phyloP scores from a whole-genome alignment of 805 yeast species.

The Candida khao-thaluensis region DNA sequence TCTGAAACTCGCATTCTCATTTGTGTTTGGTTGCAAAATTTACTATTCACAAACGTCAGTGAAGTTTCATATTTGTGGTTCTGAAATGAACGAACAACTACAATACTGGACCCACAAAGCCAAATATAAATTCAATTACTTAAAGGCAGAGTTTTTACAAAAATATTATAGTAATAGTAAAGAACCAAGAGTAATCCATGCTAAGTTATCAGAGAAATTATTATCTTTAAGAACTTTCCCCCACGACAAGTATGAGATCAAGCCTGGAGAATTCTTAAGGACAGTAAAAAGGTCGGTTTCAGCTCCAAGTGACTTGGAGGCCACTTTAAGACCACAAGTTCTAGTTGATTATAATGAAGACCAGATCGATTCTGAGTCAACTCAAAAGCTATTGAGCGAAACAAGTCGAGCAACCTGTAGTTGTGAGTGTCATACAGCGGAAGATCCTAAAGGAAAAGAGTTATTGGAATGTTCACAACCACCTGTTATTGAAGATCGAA shows the following conservation, averaged over 20 bases:
- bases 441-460: neutral
- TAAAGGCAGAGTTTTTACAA: slow-evolving; percentile 34
- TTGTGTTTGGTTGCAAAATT: slow-evolving; percentile 8
- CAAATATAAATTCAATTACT: slow-evolving; percentile 33
- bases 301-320: slow-evolving; percentile 6
- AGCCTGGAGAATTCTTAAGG: slow-evolving; percentile 33
- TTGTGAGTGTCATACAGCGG: slow-evolving; percentile 6
- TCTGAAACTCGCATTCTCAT: slow-evolving; percentile 2
- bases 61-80: no score
- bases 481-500: neutral
- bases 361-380: no score
- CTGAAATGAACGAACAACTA: slow-evolving; percentile 10
- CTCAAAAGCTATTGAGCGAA: no score
- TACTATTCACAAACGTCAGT: slow-evolving; percentile 1
- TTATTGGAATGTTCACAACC: neutral
- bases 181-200: slow-evolving; percentile 38
- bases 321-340: neutral
- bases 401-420: no score
- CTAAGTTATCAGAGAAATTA: slow-evolving; percentile 32
- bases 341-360: no score
- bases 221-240: slow-evolving; percentile 40
- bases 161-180: slow-evolving; percentile 37
- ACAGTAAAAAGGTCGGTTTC: neutral
- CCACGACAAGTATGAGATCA: slow-evolving; percentile 28
- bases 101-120: slow-evolving; percentile 21